Conservation (phyloP, 768 basidiomycete genomes). For the Kwoniella pini region DNA sequence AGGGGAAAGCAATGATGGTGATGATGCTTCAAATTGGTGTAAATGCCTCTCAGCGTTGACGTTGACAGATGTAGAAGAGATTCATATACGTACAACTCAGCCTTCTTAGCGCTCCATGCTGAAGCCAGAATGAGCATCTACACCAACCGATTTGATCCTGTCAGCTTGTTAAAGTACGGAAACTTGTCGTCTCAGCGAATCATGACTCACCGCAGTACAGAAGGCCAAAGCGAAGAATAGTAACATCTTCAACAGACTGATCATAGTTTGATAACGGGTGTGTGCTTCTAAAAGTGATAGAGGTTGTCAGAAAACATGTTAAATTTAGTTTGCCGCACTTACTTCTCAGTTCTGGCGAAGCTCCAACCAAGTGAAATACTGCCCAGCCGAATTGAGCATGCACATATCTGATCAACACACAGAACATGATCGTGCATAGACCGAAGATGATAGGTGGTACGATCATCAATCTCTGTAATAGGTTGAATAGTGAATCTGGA, state of each 20-base stretch:
- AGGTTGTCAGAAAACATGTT: too few relatives aligned
- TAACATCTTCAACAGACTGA: conserved; percentile 38
- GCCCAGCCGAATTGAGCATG: conserved; percentile 41
- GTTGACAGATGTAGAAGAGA: not conserved
- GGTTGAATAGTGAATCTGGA: conserved; percentile 28
- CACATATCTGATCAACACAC: conserved; percentile 20
- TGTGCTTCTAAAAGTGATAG: conserved; percentile 26
- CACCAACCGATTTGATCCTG: too few relatives aligned
- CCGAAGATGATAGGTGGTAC: conserved; percentile 42
- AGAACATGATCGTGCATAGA: conserved; percentile 27
- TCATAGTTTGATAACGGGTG: conserved; percentile 38
- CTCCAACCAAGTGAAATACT: conserved; percentile 42
- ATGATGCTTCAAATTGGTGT: conserved; percentile 27
- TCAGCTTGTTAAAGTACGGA: too few relatives aligned
- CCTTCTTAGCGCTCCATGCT: conserved; percentile 18
- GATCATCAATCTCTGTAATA: conserved; percentile 34
- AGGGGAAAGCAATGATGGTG: conserved; percentile 39
- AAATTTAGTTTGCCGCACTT: too few relatives aligned
- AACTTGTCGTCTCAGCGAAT: too few relatives aligned
- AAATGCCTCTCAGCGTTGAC: not conserved
- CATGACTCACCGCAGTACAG: conserved; percentile 36
- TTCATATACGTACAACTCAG: conserved; percentile 33
- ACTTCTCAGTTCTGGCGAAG: conserved; percentile 38
- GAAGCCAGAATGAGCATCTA: conserved; percentile 36
- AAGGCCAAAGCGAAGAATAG: conserved; percentile 42